phyloP scores from a whole-genome alignment of 768 basidiomycete species.

The Multifurca ochricompacta region DNA sequence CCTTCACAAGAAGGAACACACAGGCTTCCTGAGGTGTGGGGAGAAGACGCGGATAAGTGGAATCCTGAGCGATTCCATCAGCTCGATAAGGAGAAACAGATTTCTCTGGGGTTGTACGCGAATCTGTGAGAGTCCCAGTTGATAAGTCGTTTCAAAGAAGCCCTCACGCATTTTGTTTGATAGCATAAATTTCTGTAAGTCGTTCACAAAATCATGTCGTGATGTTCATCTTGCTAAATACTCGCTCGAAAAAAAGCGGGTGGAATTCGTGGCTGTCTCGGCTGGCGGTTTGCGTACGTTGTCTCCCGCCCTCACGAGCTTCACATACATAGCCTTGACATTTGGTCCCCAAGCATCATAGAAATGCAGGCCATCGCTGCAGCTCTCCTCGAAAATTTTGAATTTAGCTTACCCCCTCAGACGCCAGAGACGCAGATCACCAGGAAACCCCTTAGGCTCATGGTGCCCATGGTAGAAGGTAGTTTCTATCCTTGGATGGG shows the following conservation, averaged over 20 bases:
- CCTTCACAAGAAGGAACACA: too few species aligned
- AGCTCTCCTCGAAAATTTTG: constrained; percentile 32
- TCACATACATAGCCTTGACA: constrained; percentile 22
- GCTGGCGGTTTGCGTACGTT: constrained; percentile 28
- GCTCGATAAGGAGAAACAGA: constrained; percentile 18
- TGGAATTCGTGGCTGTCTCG: constrained; percentile 20
- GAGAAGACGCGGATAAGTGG: constrained; percentile 27
- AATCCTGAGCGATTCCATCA: constrained; percentile 26
- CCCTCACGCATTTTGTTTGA: neutral
- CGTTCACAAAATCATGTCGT: neutral
- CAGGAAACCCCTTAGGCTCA: constrained; percentile 28
- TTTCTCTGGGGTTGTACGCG: constrained; percentile 18
- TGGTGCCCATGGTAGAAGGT: constrained; percentile 30
- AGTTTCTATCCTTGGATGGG: constrained; percentile 29
- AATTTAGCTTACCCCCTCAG: constrained; percentile 28
- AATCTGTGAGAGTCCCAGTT: constrained; percentile 18
- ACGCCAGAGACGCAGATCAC: constrained; percentile 24
- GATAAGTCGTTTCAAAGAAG: too few species aligned
- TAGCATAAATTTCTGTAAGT: constrained; percentile 9
- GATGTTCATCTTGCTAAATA: neutral
- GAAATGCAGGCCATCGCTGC: constrained; percentile 31
- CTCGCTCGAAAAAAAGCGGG: constrained; percentile 13
- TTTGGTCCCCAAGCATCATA: constrained; percentile 24
- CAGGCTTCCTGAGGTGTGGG: constrained; percentile 27
- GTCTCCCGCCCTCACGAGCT: constrained; percentile 16